Conservation (phyloP, 331 rosid species). For the Phaseolus coccineus region DNA sequence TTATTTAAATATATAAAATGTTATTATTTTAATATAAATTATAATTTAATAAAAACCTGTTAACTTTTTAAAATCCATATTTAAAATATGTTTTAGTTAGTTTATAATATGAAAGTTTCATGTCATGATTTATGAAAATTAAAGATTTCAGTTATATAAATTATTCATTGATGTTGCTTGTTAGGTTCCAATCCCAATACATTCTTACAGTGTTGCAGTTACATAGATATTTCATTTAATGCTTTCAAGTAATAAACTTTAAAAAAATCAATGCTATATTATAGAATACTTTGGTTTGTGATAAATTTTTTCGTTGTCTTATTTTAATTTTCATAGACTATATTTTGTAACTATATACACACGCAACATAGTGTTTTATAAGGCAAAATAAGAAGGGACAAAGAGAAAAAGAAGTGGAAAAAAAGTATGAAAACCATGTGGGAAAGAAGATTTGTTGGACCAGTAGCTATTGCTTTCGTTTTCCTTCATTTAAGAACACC, state of each 20-base stretch:
- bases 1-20: neutral
- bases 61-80: neutral
- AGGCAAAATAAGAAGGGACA: slow-evolving; percentile 11
- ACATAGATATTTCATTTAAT: neutral
- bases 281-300: neutral
- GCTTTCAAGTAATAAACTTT: neutral
- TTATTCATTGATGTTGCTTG: neutral
- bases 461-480: neutral
- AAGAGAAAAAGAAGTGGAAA: slow-evolving; percentile 26
- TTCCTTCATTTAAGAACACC: slow-evolving; percentile 42
- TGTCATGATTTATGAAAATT: neutral
- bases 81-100: neutral
- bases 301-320: neutral
- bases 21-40: neutral
- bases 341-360: no score
- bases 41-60: neutral
- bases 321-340: neutral
- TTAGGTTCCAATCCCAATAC: neutral
- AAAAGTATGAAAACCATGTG: slow-evolving; percentile 48
- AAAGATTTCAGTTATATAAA: neutral
- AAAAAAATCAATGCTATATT: neutral
- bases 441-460: slow-evolving; percentile 29
- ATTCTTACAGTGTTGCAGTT: neutral
- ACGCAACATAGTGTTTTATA: neutral
- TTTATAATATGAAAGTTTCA: neutral